These are phyloP conservation scores for Verticillium zaregamsianum DNA, from an alignment of 2,329 filamentous ascomycete species.

Conservation along the genomic window DNA sequence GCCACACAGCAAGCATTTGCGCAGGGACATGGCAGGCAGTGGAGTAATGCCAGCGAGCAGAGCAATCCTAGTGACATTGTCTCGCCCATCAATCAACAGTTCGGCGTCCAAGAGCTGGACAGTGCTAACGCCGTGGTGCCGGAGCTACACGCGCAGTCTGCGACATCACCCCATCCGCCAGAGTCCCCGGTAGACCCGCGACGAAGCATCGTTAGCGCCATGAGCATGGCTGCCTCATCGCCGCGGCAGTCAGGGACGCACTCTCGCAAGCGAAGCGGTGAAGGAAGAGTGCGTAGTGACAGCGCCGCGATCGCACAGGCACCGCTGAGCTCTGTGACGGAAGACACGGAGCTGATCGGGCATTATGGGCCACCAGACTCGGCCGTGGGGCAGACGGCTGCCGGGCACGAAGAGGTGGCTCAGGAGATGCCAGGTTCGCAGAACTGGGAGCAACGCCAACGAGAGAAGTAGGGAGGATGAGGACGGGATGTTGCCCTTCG, in stretches of 20 bases:
- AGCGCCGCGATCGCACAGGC: slow-evolving; percentile 13
- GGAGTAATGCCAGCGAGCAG: slow-evolving; percentile 40
- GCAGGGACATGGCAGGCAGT: slow-evolving; percentile 31
- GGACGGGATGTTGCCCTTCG: too few relatives aligned
- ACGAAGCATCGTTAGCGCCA: slow-evolving; percentile 1
- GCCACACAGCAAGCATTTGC: slow-evolving; percentile 11
- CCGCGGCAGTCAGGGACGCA: neutral
- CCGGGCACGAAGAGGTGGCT: slow-evolving; percentile 6
- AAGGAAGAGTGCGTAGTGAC: slow-evolving; percentile 14
- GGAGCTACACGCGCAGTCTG: slow-evolving; percentile 27
- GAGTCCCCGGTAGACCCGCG: neutral
- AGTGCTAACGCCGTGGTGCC: slow-evolving; percentile 23
- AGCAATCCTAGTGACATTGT: slow-evolving; percentile 26
- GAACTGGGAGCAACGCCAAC: neutral
- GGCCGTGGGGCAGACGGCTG: slow-evolving; percentile 37
- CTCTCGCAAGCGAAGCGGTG: slow-evolving; percentile 1
- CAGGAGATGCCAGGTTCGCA: neutral
- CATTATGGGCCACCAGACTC: slow-evolving; percentile 38
- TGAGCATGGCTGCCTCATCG: neutral
- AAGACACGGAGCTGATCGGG: slow-evolving; percentile 40
- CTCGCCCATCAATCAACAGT: neutral
- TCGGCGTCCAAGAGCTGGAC: slow-evolving; percentile 33
- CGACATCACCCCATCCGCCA: slow-evolving; percentile 10
- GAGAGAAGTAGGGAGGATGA: neutral
- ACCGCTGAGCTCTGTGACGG: slow-evolving; percentile 29